Conservation (phyloP, 441 rosid genomes). For the Jatropha multifida region DNA sequence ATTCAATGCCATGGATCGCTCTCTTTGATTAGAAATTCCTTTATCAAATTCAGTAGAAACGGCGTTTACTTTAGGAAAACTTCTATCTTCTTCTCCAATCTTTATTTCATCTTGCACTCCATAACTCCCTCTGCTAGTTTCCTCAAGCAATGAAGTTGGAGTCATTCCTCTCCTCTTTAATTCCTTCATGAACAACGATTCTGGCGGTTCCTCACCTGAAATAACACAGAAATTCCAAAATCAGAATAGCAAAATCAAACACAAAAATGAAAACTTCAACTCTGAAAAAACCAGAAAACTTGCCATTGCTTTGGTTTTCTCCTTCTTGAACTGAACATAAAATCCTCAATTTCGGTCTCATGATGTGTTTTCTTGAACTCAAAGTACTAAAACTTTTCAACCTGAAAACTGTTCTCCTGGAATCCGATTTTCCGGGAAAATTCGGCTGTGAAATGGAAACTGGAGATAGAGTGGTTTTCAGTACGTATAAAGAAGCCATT, state of each 20-base stretch:
- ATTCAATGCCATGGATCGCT: conserved; percentile 81
- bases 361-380: conserved; percentile 21
- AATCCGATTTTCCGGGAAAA: conserved; percentile 40
- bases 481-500: conserved; percentile 48
- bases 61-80: conserved; percentile 51
- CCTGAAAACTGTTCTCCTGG: conserved; percentile 36
- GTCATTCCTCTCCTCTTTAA: conserved; percentile 90
- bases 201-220: conserved; percentile 90
- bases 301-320: conserved; percentile 62
- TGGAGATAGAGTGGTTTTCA: conserved; percentile 45
- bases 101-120: conserved; percentile 52
- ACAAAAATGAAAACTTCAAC: neutral
- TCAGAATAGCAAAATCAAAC: neutral
- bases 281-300: conserved; percentile 17
- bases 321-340: conserved; percentile 51
- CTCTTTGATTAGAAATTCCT: conserved; percentile 75
- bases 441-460: conserved; percentile 46
- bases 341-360: conserved; percentile 36
- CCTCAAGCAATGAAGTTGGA: conserved; percentile 85
- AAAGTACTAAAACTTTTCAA: conserved; percentile 22
- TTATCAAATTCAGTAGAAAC: conserved; percentile 61
- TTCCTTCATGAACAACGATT: conserved; percentile 93
- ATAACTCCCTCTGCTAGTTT: conserved; percentile 36
- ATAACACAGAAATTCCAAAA: neutral
- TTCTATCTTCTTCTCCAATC: conserved; percentile 42